Evolutionary conservation across 805 yeast species (phyloP).

Genomic region (Starmerella vaccinii): DNA sequence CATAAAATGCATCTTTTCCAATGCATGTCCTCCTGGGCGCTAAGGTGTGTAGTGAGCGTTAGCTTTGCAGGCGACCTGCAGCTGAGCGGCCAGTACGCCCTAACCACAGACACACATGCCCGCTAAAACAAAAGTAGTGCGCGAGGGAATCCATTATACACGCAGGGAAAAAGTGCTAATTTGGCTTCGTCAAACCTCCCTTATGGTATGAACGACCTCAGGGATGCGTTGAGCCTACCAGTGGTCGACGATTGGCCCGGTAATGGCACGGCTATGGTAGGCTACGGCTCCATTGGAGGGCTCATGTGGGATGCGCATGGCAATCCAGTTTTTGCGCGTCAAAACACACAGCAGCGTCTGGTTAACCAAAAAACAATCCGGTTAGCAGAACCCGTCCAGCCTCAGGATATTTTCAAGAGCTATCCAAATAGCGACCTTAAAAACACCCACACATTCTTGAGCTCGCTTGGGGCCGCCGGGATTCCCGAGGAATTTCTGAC

Average conservation of each 20-base stretch:
- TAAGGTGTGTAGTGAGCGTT: too few species aligned
- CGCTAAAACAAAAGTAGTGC: neutral
- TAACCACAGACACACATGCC: neutral
- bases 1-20: too few species aligned
- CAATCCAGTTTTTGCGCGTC: slow-evolving; percentile 6
- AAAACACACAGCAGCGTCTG: slow-evolving; percentile 3
- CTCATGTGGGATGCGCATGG: slow-evolving; percentile 7
- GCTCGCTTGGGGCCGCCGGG: neutral
- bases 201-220: neutral
- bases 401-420: neutral
- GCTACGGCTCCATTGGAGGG: slow-evolving; percentile 19
- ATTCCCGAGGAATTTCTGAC: neutral
- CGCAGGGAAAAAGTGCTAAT: neutral
- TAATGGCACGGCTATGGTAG: slow-evolving; percentile 2
- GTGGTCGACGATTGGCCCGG: slow-evolving; percentile 18
- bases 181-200: neutral
- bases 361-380: slow-evolving; percentile 8
- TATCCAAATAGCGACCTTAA: neutral
- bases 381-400: neutral
- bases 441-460: neutral
- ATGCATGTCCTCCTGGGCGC: too few species aligned
- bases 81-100: neutral
- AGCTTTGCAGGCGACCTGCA: too few species aligned
- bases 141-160: neutral
- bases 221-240: neutral